Conservation (phyloP, 106 monocot genomes). For the Dendrobium nobile region DNA sequence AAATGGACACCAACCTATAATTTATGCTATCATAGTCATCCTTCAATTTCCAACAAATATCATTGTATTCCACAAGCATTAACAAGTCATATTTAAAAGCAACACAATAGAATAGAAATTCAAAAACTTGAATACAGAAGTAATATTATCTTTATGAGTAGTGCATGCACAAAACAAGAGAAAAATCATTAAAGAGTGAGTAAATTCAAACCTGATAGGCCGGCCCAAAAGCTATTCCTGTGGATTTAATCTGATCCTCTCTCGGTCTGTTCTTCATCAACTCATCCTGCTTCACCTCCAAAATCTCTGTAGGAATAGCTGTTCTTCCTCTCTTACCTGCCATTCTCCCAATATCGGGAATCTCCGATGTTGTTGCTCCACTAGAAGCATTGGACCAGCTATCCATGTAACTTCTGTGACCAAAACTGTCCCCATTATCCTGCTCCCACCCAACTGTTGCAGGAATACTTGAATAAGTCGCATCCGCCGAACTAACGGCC, state of each 20-base stretch:
- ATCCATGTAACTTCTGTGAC: constrained; percentile 21
- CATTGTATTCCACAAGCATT: background rate
- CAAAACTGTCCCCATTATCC: constrained; percentile 10
- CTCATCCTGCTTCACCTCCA: constrained; percentile 92
- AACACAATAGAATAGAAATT: background rate
- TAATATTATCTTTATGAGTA: background rate
- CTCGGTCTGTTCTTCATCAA: constrained; percentile 89
- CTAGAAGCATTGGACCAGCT: constrained; percentile 21
- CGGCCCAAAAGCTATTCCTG: constrained; percentile 92
- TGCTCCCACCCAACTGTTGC: background rate
- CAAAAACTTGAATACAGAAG: background rate
- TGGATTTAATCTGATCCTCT: constrained; percentile 62
- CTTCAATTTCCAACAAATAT: background rate
- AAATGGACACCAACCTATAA: background rate
- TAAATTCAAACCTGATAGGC: constrained; percentile 64
- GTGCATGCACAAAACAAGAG: background rate
- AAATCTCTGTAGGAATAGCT: constrained; percentile 55
- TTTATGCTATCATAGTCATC: background rate
- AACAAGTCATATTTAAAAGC: background rate
- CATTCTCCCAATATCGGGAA: constrained; percentile 36
- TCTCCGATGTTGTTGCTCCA: constrained; percentile 1
- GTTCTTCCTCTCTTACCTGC: constrained; percentile 73
- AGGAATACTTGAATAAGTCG: constrained; percentile 17
- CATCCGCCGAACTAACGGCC: background rate
- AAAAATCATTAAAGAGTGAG: background rate